These are phyloP conservation scores for Acanthamoeba lenticulata DNA, from an alignment of 208 protist genomes.

Conservation along the genomic window DNA sequence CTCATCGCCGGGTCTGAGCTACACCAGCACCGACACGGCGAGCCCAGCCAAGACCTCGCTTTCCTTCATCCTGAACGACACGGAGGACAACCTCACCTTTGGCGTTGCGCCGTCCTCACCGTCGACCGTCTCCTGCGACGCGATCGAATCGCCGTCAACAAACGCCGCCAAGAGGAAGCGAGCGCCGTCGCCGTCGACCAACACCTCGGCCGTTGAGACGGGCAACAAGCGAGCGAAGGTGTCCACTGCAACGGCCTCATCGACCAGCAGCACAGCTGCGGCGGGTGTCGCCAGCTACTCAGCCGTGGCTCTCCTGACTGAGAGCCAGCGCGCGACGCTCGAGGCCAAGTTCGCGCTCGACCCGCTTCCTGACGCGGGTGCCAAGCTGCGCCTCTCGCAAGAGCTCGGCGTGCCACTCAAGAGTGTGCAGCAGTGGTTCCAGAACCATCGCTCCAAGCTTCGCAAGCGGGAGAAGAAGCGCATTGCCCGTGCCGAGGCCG, in stretches of 20 bases:
- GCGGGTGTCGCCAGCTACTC: not conserved
- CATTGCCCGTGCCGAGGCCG: not conserved
- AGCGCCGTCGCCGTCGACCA: not conserved
- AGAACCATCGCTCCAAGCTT: conserved; percentile 12
- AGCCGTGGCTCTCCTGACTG: not conserved
- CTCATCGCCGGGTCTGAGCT: not conserved
- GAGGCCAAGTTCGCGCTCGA: not conserved
- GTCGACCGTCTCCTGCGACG: not conserved
- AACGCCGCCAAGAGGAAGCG: not conserved
- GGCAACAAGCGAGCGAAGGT: not conserved
- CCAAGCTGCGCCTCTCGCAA: not conserved
- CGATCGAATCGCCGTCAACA: too few relatives aligned
- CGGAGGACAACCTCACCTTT: not conserved
- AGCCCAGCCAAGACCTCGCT: not conserved
- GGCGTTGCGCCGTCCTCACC: not conserved
- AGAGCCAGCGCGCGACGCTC: not conserved
- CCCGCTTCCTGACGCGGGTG: not conserved
- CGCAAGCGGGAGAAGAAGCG: conserved; percentile 55
- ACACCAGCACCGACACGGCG: not conserved
- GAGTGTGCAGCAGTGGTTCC: not conserved
- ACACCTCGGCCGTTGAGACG: not conserved
- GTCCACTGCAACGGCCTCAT: too few relatives aligned
- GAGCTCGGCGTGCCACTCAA: not conserved
- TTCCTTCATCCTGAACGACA: not conserved
- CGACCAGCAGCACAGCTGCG: not conserved